Evolutionary conservation across 1,284 basidiomycete genomes (phyloP), one percentile per base, ranked within the genome.

Genomic region (Psilocybe mexicana): DNA sequence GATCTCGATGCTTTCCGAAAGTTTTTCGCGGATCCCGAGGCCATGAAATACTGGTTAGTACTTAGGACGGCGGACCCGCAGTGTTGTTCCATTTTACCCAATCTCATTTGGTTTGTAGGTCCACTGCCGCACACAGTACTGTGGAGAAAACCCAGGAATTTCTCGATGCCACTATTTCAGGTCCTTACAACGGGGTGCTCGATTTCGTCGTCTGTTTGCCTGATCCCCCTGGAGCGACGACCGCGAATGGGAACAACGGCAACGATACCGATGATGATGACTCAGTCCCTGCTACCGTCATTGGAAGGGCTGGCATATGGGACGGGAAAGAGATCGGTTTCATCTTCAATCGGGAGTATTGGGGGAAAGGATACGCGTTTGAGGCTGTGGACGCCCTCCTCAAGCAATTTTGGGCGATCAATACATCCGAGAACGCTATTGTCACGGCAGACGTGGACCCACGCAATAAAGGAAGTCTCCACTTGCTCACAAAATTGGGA

Each of bases 361-460:
- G 65, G 62, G 58, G 62, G 1, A 67, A 65, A 47, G 65, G 65
- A 18, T 67, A 67, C 28, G 62, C 63, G 1, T 59, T 57, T 26
- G 65, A 67, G 47, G 65, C 63, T 28, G 54, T 65, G 10, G 58
- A 58, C 5, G 65, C 63, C 1, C 54, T 67, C 10, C 25, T 65
- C 25, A 55, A 60, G 46, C 63, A 61, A 11, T 57, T 58, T 25
- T 65, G 63, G 60, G 40, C 48, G 7, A 55, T 56, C 3, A 54
- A 55, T 18, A 45, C 55, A 2, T 42, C 24, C 14, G 35, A 42
- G 11, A 45, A 49, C 1, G 61, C 58, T 8, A 44, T 43, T 3
- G 43, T 63, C 11, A 61, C 55, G 43, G 66, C 64, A 0, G 65
- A 67, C 52, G 62, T 67, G 2, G 66, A 67, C 18, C 66, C 66